A percentile compares a stretch with the other conserved stretches of the same genome.
These are phyloP conservation scores for Lentinula guzmanii DNA, from an alignment of 768 basidiomycete genomes.

Conservation along the genomic window DNA sequence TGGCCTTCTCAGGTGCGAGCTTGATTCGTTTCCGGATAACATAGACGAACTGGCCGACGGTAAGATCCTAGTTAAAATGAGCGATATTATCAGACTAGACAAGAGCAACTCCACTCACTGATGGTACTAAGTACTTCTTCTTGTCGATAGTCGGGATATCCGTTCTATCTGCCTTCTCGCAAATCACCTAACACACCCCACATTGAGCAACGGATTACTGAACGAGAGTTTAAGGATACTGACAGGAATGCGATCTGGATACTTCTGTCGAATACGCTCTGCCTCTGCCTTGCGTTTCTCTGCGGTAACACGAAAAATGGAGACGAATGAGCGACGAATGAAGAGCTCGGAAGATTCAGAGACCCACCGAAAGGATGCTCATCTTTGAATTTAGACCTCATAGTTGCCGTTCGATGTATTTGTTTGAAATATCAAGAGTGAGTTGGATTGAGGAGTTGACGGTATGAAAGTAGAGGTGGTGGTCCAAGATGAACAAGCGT, in stretches of 20 bases:
- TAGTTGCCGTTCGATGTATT: conserved; percentile 22
- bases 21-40: conserved; percentile 99
- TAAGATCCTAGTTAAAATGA: conserved; percentile 63
- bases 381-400: conserved; percentile 98
- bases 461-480: neutral
- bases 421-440: neutral
- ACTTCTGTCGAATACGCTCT: conserved; percentile 97
- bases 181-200: conserved; percentile 73
- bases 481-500: neutral
- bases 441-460: neutral
- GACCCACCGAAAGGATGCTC: conserved; percentile 94
- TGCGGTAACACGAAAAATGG: conserved; percentile 24
- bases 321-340: conserved; percentile 25
- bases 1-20: conserved; percentile 98
- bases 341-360: conserved; percentile 16
- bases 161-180: conserved; percentile 97
- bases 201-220: neutral
- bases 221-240: conserved; percentile 24
- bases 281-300: conserved; percentile 99
- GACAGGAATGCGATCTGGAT: conserved; percentile 96
- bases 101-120: conserved; percentile 45
- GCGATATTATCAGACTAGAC: neutral
- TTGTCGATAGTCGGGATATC: conserved; percentile 99
- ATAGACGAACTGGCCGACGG: conserved; percentile 98
- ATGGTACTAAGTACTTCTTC: conserved; percentile 99